Percentiles rank a stretch among this genome's conserved stretches.
Conservation (phyloP, 345 rosid genomes). For the Erysimum cheiranthoides region DNA sequence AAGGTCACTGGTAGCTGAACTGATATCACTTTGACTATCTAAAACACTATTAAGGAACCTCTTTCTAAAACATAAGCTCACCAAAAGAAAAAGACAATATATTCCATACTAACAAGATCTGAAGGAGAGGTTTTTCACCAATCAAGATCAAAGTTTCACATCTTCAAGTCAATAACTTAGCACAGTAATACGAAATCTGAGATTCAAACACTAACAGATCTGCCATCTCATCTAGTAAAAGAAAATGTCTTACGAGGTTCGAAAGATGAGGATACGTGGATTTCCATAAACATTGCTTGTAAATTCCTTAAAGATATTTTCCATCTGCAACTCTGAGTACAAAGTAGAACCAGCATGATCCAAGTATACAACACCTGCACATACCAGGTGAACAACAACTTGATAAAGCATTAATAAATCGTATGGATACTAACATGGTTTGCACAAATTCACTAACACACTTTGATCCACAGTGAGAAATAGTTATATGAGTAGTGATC, state of each 20-base stretch:
- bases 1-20: conserved; percentile 66
- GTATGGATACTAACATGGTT: neutral
- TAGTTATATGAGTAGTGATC: conserved; percentile 11
- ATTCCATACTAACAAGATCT: conserved; percentile 12
- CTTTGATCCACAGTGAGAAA: neutral
- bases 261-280: conserved; percentile 81
- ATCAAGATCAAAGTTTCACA: conserved; percentile 22
- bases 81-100: neutral
- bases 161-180: conserved; percentile 1
- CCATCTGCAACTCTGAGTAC: conserved; percentile 95
- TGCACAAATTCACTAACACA: neutral
- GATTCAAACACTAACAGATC: neutral
- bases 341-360: conserved; percentile 99
- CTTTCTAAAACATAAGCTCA: conserved; percentile 11
- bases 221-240: conserved; percentile 14
- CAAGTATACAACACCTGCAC: conserved; percentile 77
- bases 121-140: conserved; percentile 8
- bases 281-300: conserved; percentile 74
- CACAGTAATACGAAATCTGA: conserved; percentile 1
- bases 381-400: neutral
- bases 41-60: conserved; percentile 42
- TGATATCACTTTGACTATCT: conserved; percentile 92
- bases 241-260: neutral
- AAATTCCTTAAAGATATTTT: conserved; percentile 71
- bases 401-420: too few species aligned